These are phyloP conservation scores for Cryptosporidium andersoni DNA, from an alignment of 169 alveolate species.

Conservation along the genomic window DNA sequence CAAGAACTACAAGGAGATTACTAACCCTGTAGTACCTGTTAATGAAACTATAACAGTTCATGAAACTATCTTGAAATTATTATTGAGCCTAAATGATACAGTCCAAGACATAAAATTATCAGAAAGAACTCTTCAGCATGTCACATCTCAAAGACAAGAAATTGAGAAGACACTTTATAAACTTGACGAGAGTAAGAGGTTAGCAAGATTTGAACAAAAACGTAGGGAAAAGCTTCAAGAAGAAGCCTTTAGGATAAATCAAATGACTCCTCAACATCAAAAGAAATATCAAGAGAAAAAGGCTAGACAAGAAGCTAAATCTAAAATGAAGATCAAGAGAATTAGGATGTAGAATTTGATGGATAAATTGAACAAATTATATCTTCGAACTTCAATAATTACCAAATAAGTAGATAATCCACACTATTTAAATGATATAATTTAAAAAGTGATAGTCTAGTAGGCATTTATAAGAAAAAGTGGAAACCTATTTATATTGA, in stretches of 20 bases:
- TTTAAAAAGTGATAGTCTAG: background rate
- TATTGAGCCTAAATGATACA: slow-evolving; percentile 17
- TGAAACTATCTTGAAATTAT: slow-evolving; percentile 3
- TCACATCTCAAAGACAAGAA: slow-evolving; percentile 17
- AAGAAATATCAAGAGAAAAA: slow-evolving; percentile 67
- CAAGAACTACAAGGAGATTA: slow-evolving; percentile 5
- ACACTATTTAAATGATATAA: background rate
- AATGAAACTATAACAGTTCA: no score
- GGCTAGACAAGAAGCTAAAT: slow-evolving; percentile 40
- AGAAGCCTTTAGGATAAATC: slow-evolving; percentile 32
- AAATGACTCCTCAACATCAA: slow-evolving; percentile 66
- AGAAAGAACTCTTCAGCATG: slow-evolving; percentile 44
- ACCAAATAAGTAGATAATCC: background rate
- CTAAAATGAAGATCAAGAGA: slow-evolving; percentile 39
- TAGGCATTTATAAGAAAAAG: background rate
- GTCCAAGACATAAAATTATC: slow-evolving; percentile 17
- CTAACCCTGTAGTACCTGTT: background rate
- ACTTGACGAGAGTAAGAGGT: slow-evolving; percentile 6
- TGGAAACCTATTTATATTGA: background rate
- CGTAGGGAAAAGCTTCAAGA: slow-evolving; percentile 27
- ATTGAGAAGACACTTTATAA: slow-evolving; percentile 18
- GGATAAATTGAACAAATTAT: background rate
- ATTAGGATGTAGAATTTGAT: background rate
- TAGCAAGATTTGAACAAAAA: slow-evolving; percentile 34
- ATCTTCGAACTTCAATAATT: background rate